These are phyloP conservation scores for Xylogone sp. DNA, from an alignment of 2,329 filamentous ascomycete genomes.

Conservation along the genomic window DNA sequence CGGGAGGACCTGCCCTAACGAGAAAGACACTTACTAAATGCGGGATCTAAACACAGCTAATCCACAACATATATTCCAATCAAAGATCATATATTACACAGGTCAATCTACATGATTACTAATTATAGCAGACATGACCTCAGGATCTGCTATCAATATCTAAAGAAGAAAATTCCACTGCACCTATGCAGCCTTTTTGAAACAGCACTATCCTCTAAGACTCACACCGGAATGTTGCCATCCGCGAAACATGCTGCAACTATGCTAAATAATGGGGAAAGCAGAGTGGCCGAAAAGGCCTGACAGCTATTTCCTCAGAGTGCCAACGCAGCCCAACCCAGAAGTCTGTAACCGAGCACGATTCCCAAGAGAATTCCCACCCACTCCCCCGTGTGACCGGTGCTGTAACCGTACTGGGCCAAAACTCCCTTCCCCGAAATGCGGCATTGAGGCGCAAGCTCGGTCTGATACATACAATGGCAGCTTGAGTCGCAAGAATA, in stretches of 20 bases:
- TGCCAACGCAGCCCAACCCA: conserved; percentile 61
- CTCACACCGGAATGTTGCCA: too few species aligned
- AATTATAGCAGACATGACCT: too few species aligned
- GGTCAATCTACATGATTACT: too few species aligned
- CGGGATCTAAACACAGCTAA: too few species aligned
- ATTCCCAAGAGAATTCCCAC: conserved; percentile 77
- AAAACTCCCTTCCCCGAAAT: conserved; percentile 71
- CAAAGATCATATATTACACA: too few species aligned
- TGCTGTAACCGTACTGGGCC: conserved; percentile 63
- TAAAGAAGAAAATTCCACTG: too few species aligned
- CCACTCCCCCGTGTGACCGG: conserved; percentile 61
- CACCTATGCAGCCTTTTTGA: too few species aligned
- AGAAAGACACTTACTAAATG: not conserved
- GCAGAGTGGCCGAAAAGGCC: not conserved
- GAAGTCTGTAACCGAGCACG: conserved; percentile 66
- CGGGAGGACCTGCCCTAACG: not conserved
- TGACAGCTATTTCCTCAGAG: conserved; percentile 24
- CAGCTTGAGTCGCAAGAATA: conserved; percentile 53
- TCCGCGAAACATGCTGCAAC: too few species aligned
- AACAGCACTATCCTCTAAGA: too few species aligned
- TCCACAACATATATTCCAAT: too few species aligned
- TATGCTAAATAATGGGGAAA: too few species aligned
- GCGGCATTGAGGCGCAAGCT: conserved; percentile 59
- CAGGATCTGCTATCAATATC: too few species aligned
- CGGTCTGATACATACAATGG: conserved; percentile 66